Percentiles rank a stretch among this genome's conserved stretches.
Conservation (phyloP, 2,329 filamentous ascomycete species). For the Orbilia blumenaviensis region DNA sequence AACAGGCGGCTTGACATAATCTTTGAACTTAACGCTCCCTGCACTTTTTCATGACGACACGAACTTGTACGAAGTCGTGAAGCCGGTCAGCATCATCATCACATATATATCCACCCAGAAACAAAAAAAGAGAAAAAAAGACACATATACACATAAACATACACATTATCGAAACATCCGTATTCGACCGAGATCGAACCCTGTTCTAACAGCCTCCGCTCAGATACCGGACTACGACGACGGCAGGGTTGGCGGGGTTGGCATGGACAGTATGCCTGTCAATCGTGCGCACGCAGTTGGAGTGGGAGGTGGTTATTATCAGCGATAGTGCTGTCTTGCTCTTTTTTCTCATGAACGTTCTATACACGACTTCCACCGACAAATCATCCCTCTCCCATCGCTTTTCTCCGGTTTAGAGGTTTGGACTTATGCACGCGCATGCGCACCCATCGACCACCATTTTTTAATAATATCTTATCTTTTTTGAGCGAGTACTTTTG, state of each 20-base stretch:
- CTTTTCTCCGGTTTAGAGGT: constrained; percentile 30
- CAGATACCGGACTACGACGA: constrained; percentile 52
- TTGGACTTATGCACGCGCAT: constrained; percentile 11
- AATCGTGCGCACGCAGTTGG: constrained; percentile 50
- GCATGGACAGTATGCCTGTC: constrained; percentile 51
- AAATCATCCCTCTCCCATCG: constrained; percentile 41
- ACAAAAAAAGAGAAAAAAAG: too few relatives aligned
- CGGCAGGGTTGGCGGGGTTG: constrained; percentile 47
- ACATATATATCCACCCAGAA: too few relatives aligned
- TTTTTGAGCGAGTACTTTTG: constrained; percentile 39
- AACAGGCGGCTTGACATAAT: constrained; percentile 35
- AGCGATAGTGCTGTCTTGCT: constrained; percentile 29
- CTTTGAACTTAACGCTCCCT: constrained; percentile 16
- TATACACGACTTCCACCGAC: constrained; percentile 4
- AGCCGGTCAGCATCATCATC: neutral
- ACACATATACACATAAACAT: neutral
- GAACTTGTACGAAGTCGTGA: constrained; percentile 22
- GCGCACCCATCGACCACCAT: neutral
- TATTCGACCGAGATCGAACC: constrained; percentile 19
- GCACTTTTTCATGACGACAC: constrained; percentile 8
- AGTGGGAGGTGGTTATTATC: constrained; percentile 51
- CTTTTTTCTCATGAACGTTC: neutral
- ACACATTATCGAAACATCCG: constrained; percentile 2
- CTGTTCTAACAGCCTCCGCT: constrained; percentile 32
- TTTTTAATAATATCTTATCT: constrained; percentile 32